Percentiles rank a stretch among this genome's conserved stretches.
These are phyloP conservation scores for Candida glaebosa DNA, from an alignment of 805 yeast genomes.

Conservation along the genomic window DNA sequence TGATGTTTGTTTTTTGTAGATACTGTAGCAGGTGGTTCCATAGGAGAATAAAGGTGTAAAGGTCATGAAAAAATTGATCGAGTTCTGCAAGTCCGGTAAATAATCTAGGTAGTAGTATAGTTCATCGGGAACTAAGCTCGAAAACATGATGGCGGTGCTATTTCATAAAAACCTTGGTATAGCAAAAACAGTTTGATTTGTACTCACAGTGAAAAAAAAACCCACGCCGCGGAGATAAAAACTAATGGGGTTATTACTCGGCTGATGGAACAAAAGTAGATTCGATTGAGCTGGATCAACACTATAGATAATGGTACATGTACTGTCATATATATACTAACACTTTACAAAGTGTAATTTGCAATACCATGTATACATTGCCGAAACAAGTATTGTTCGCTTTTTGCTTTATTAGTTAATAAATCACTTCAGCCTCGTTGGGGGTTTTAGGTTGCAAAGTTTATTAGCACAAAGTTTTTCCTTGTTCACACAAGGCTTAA, in stretches of 20 bases:
- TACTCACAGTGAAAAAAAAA: neutral
- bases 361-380: too few species aligned
- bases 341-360: too few species aligned
- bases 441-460: too few species aligned
- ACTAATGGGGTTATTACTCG: neutral
- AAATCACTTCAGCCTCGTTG: too few species aligned
- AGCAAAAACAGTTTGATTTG: neutral
- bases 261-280: too few species aligned
- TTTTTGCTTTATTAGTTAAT: too few species aligned
- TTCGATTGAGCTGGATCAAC: too few species aligned
- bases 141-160: slow-evolving; percentile 1
- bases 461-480: too few species aligned
- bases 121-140: slow-evolving; percentile 4
- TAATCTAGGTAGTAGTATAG: slow-evolving; percentile 9
- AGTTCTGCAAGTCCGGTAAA: slow-evolving; percentile 33
- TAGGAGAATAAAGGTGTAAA: slow-evolving; percentile 85
- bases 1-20: slow-evolving; percentile 59
- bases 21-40: slow-evolving; percentile 75
- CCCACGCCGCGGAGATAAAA: neutral
- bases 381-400: too few species aligned
- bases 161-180: neutral
- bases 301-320: too few species aligned
- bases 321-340: too few species aligned
- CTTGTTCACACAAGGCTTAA: too few species aligned
- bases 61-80: slow-evolving; percentile 64